phyloP scores from a whole-genome alignment of 352 stramenopile species.

The Globisporangium cylindrosporum region DNA sequence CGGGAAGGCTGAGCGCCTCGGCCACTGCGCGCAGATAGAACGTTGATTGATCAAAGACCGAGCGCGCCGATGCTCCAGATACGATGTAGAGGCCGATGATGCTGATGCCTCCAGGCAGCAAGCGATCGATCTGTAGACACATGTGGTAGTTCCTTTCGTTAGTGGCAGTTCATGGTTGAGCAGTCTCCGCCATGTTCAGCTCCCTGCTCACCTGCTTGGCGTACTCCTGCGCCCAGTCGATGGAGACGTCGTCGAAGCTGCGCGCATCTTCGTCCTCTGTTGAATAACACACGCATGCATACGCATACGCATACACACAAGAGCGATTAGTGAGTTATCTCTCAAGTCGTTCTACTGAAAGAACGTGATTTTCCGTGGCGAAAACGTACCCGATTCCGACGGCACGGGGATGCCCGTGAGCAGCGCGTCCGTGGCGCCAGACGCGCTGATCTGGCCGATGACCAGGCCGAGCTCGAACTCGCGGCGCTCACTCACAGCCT shows the following conservation, averaged over 20 bases:
- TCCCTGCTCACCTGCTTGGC: constrained; percentile 41
- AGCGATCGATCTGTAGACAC: constrained; percentile 32
- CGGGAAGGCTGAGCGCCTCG: constrained; percentile 26
- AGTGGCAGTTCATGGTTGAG: not conserved
- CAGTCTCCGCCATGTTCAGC: not conserved
- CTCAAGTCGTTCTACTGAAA: not conserved
- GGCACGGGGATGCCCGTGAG: constrained; percentile 51
- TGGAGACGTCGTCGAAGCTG: constrained; percentile 50
- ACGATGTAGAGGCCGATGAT: constrained; percentile 63
- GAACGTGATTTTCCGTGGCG: not conserved
- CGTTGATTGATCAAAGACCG: constrained; percentile 32
- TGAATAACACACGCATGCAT: not conserved
- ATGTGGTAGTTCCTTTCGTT: not conserved
- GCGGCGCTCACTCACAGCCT: constrained; percentile 17
- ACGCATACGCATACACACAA: not conserved
- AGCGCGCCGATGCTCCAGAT: constrained; percentile 22
- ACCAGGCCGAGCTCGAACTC: constrained; percentile 61
- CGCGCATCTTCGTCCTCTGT: constrained; percentile 29
- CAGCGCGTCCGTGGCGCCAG: constrained; percentile 34
- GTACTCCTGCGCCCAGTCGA: constrained; percentile 65
- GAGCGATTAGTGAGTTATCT: not conserved
- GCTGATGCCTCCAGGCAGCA: constrained; percentile 54
- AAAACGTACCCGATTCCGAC: constrained; percentile 33
- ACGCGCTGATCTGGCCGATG: constrained; percentile 46
- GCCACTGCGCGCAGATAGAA: constrained; percentile 55